Evolutionary conservation across 202 grass and related monocot species (phyloP).

Genomic region (Brachypodium distachyon): DNA sequence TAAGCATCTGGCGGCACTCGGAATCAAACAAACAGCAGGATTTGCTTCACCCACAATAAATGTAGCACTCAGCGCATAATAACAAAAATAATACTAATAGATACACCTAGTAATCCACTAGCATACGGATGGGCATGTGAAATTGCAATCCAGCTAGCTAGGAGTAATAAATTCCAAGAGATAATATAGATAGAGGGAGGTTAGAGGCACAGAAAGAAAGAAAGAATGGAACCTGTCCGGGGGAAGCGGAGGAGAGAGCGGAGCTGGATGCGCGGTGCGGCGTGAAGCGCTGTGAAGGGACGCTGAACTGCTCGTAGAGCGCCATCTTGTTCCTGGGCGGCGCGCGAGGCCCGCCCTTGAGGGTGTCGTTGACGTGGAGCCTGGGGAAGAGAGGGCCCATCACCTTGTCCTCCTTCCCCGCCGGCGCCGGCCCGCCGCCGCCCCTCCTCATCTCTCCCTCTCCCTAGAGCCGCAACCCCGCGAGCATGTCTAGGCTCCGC

Average conservation of each 20-base stretch:
- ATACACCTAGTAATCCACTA: too few relatives aligned
- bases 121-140: too few relatives aligned
- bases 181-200: too few relatives aligned
- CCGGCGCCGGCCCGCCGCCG: slow-evolving; percentile 17
- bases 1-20: background rate
- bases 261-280: background rate
- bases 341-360: slow-evolving; percentile 53
- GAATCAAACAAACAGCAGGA: background rate
- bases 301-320: slow-evolving; percentile 85
- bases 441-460: background rate
- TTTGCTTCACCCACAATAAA: background rate
- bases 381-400: slow-evolving; percentile 78
- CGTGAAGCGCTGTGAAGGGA: slow-evolving; percentile 54
- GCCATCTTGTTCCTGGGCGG: slow-evolving; percentile 94
- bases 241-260: slow-evolving; percentile 27
- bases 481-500: too few relatives aligned
- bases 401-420: slow-evolving; percentile 37
- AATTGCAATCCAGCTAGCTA: too few relatives aligned
- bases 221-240: background rate
- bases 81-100: too few relatives aligned
- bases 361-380: slow-evolving; percentile 72
- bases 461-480: too few relatives aligned
- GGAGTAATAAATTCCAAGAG: too few relatives aligned
- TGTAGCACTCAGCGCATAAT: background rate
- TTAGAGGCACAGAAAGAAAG: background rate